phyloP scores from a whole-genome alignment of 768 basidiomycete species.

The Tricholoma matsutake region DNA sequence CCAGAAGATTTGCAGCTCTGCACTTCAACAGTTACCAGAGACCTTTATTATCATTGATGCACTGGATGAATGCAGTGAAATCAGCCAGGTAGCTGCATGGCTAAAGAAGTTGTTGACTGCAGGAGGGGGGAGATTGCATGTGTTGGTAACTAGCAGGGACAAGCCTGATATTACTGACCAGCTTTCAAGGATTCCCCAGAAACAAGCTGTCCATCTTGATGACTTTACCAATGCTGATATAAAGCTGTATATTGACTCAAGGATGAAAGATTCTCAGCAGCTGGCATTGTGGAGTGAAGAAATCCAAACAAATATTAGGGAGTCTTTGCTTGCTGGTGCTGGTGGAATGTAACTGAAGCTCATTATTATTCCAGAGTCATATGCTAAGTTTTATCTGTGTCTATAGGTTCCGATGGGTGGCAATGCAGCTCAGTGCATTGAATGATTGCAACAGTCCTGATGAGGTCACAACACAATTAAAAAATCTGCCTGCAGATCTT shows the following conservation, averaged over 20 bases:
- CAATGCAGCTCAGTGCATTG: not conserved
- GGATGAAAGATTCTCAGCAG: not conserved
- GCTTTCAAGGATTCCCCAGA: not conserved
- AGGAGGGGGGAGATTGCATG: not conserved
- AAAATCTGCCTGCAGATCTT: too few species aligned
- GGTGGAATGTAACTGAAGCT: not conserved
- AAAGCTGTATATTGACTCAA: not conserved
- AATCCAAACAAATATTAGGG: not conserved
- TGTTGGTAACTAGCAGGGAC: not conserved
- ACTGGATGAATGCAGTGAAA: not conserved
- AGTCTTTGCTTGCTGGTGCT: not conserved
- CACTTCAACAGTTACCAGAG: too few species aligned
- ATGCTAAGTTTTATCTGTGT: not conserved
- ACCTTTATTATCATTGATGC: not conserved
- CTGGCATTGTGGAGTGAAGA: too few species aligned
- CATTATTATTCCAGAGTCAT: not conserved
- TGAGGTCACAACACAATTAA: not conserved
- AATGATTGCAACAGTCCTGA: not conserved
- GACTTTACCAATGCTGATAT: not conserved
- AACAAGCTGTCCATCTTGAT: not conserved
- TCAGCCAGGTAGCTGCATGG: not conserved
- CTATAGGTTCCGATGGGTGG: not conserved
- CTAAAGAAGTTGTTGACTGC: not conserved
- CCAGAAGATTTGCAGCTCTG: not conserved
- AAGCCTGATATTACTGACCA: not conserved